phyloP scores from a whole-genome alignment of 345 rosid species.

The Noccaea caerulescens region DNA sequence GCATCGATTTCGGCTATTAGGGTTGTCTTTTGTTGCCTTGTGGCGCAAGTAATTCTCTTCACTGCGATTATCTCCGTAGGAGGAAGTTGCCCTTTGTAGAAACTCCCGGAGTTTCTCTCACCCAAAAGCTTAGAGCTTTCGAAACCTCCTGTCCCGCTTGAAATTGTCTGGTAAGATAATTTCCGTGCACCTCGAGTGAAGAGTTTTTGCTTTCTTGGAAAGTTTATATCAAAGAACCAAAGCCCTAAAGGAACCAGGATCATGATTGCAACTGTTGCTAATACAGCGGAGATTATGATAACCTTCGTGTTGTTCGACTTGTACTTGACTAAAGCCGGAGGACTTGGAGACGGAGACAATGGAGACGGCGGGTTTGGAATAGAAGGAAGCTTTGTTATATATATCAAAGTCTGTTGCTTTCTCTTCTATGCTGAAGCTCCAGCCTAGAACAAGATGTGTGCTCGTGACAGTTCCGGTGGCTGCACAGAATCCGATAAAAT shows the following conservation, averaged over 20 bases:
- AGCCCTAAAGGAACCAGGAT: background rate
- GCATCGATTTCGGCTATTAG: conserved; percentile 17
- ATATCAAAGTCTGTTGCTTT: conserved; percentile 48
- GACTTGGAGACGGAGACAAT: conserved; percentile 14
- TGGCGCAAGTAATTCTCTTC: conserved; percentile 30
- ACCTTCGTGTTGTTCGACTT: background rate
- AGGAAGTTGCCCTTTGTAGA: conserved; percentile 37
- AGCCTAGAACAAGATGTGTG: conserved; percentile 57
- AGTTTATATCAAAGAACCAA: background rate
- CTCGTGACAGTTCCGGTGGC: conserved; percentile 50
- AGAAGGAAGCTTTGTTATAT: conserved; percentile 54
- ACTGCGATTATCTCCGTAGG: conserved; percentile 31
- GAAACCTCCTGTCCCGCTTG: conserved; percentile 33
- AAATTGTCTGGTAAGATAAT: conserved; percentile 35
- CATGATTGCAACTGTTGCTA: conserved; percentile 2
- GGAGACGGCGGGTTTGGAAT: conserved; percentile 44
- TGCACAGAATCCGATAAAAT: conserved; percentile 61
- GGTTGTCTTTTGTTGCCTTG: conserved; percentile 37
- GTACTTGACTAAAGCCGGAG: conserved; percentile 8
- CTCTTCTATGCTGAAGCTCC: conserved; percentile 63
- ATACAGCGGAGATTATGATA: conserved; percentile 9
- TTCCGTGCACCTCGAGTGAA: conserved; percentile 23
- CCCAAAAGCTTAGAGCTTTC: conserved; percentile 24
- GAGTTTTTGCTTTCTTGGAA: background rate
- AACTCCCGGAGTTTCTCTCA: conserved; percentile 30